Evolutionary conservation across 148 eudicot genomes (phyloP).

Genomic region (Heliosperma pusillum): DNA sequence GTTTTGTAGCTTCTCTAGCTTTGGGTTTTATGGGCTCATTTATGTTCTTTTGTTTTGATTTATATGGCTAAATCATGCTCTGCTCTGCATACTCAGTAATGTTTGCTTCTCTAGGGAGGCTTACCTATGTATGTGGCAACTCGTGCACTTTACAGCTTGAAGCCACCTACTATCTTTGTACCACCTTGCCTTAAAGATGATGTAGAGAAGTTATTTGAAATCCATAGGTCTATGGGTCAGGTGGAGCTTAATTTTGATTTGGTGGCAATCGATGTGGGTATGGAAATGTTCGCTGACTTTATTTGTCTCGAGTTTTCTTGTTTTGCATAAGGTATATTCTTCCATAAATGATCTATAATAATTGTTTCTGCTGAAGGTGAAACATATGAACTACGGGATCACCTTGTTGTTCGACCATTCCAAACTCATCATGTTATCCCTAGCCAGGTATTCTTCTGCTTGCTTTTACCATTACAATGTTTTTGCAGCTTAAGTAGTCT

Average conservation of each 20-base stretch:
- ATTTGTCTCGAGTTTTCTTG: not conserved
- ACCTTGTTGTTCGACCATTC: conserved; percentile 94
- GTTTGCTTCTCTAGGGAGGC: conserved; percentile 67
- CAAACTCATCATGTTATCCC: conserved; percentile 84
- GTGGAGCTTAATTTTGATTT: conserved; percentile 81
- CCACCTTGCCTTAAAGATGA: conserved; percentile 90
- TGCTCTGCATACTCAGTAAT: conserved; percentile 2
- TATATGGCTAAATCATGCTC: not conserved
- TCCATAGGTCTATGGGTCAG: conserved; percentile 82
- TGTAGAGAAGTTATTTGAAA: conserved; percentile 74
- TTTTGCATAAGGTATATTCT: not conserved
- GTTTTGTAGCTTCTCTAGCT: not conserved
- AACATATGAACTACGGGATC: conserved; percentile 79
- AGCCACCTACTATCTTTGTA: conserved; percentile 84
- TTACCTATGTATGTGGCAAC: conserved; percentile 96
- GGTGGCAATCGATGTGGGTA: conserved; percentile 91
- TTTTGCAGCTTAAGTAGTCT: not conserved
- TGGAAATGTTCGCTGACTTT: conserved; percentile 5
- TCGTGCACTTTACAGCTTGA: conserved; percentile 80
- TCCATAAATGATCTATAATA: conserved; percentile 1
- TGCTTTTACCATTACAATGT: not conserved
- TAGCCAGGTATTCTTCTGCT: conserved; percentile 66
- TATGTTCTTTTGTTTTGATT: conserved; percentile 1
- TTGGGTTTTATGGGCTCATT: conserved; percentile 6
- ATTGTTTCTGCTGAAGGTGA: conserved; percentile 52